phyloP scores from a whole-genome alignment of 495 filamentous ascomycete species.

The Friedmanniomyces endolithicus region DNA sequence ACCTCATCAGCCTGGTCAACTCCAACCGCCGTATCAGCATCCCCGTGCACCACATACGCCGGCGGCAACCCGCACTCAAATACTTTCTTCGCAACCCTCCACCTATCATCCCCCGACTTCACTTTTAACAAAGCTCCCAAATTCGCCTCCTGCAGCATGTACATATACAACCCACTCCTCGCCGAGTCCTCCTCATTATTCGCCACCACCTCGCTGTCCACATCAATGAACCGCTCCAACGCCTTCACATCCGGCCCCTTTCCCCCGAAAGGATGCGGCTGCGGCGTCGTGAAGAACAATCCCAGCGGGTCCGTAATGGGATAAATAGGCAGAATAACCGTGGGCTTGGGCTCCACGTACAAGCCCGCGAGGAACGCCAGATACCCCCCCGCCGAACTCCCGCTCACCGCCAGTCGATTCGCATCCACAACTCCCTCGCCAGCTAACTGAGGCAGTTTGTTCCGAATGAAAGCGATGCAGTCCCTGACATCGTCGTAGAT shows the following conservation, averaged over 20 bases:
- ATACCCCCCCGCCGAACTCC: conserved; percentile 14
- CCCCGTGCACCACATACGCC: conserved; percentile 12
- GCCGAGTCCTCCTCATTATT: neutral
- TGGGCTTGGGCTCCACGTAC: conserved; percentile 16
- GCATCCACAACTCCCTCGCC: conserved; percentile 4
- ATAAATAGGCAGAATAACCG: conserved; percentile 15
- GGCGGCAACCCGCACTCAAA: conserved; percentile 9
- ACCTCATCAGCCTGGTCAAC: conserved; percentile 17
- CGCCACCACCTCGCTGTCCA: conserved; percentile 1
- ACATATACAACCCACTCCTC: neutral
- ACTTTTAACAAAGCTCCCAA: conserved; percentile 1
- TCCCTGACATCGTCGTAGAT: conserved; percentile 16
- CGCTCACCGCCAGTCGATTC: conserved; percentile 8
- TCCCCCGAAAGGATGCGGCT: conserved; percentile 2
- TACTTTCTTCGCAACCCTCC: conserved; percentile 7
- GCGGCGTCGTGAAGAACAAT: conserved; percentile 10
- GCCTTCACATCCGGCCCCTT: neutral
- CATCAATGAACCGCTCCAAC: conserved; percentile 5
- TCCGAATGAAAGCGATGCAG: conserved; percentile 14
- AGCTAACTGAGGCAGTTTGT: neutral
- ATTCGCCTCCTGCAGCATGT: conserved; percentile 12
- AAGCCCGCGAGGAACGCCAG: conserved; percentile 15
- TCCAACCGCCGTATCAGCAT: conserved; percentile 12
- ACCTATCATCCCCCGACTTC: conserved; percentile 2
- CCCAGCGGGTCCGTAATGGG: conserved; percentile 17